These are phyloP conservation scores for Mortierella claussenii DNA, from an alignment of 192 early-diverging fungal genomes.

Conservation along the genomic window DNA sequence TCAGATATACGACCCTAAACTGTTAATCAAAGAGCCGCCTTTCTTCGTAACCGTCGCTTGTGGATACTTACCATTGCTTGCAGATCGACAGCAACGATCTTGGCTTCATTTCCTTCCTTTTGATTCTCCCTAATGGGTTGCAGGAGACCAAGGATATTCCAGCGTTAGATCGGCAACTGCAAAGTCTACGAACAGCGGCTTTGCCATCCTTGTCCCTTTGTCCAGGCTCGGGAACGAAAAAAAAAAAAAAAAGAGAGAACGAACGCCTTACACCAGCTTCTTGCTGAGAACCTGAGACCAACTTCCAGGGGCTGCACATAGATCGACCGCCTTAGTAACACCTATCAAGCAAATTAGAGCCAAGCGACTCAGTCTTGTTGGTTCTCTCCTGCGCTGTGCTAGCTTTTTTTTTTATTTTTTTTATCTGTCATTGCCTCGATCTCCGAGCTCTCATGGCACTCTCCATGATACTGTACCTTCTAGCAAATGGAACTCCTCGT, in stretches of 20 bases:
- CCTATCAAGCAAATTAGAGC: slow-evolving; percentile 38
- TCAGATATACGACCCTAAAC: slow-evolving; percentile 51
- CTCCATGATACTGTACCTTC: too few relatives aligned
- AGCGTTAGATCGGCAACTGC: too few relatives aligned
- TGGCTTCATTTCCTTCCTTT: slow-evolving; percentile 64
- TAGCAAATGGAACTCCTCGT: slow-evolving; percentile 95
- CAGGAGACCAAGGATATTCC: too few relatives aligned
- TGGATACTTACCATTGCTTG: slow-evolving; percentile 88
- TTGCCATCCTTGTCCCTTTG: too few relatives aligned
- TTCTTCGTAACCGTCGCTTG: too few relatives aligned
- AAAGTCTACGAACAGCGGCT: too few relatives aligned
- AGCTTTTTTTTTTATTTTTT: neutral
- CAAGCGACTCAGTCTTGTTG: neutral
- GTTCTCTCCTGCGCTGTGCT: neutral
- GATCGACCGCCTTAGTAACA: slow-evolving; percentile 91
- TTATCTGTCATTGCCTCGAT: neutral
- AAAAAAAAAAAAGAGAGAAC: neutral
- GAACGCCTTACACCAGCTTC: slow-evolving; percentile 57
- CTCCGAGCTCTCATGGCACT: too few relatives aligned
- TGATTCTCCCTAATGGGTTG: slow-evolving; percentile 67
- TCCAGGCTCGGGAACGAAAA: too few relatives aligned
- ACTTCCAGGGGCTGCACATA: slow-evolving; percentile 97
- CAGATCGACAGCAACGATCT: slow-evolving; percentile 95
- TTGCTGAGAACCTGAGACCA: slow-evolving; percentile 94
- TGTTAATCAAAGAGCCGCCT: slow-evolving; percentile 21